Evolutionary conservation across 2,329 filamentous ascomycete genomes (phyloP), one percentile per base, ranked within the genome.

Genomic region (Nemania serpens): DNA sequence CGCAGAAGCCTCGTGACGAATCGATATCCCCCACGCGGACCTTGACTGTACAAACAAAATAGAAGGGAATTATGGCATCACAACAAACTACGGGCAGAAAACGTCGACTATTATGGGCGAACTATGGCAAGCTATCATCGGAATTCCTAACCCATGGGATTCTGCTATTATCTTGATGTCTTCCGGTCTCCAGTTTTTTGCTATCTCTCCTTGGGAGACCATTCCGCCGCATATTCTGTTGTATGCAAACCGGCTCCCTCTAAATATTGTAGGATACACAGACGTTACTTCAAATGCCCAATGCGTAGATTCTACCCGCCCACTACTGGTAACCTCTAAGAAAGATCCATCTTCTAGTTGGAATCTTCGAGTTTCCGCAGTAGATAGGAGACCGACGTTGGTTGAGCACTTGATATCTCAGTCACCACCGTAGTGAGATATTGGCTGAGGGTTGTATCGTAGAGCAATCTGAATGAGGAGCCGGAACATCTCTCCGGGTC

Each of bases 341-440:
- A 57, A 52, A 49, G 57, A 61, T 41, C 68, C 69, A 57, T 55
- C 53, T 63, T 69, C 72, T 80, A 82, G 48, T 77, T 76, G 68
- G 82, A 76, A 69, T 86, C 84, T 70, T 86, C 84, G 67, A 85
- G 74, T 70, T 83, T 86, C 63, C 82, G 76, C 68, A 86, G 71
- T 64, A 86, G 79, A 34, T 82, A 79, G 11, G 93, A 90, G 43
- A 97, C 93, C 7, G 92, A 93, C 69, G 90, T 93, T 0, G 93
- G 91, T 52, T 93, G 91, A 64, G 96, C 84, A 70, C 87, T 91
- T 43, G 94, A 95, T 73, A 94, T 88, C 78, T 99, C 95, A 2
- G 93, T 97, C 51, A 98, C 87, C 42, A 99, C 89, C 76, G 93
- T 90, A 41, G 91, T 89, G 66, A 98, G 88, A 71, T 92, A 93